Evolutionary conservation across 257 asterid species (phyloP).

Genomic region (Mitragyna speciosa): DNA sequence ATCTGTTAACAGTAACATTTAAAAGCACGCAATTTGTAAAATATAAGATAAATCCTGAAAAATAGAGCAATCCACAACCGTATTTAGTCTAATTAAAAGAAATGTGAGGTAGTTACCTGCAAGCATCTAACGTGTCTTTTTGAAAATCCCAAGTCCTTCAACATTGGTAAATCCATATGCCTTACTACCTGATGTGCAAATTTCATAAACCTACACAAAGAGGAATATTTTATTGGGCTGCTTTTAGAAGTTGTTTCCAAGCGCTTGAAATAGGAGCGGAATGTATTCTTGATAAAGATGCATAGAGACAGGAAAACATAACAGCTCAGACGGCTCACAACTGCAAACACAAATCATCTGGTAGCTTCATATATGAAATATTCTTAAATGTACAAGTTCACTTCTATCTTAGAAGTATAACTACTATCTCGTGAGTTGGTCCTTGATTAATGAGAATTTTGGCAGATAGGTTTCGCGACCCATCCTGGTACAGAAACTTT

Average conservation of each 20-base stretch:
- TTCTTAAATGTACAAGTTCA: neutral
- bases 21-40: constrained; percentile 3
- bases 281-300: neutral
- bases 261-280: neutral
- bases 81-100: too few relatives aligned
- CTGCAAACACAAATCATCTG: neutral
- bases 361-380: neutral
- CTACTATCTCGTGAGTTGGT: neutral
- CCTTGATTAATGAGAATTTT: too few relatives aligned
- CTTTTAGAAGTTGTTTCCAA: neutral
- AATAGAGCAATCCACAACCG: neutral
- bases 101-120: constrained; percentile 45
- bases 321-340: neutral
- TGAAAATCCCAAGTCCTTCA: constrained; percentile 68
- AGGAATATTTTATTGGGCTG: neutral
- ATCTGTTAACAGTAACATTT: constrained; percentile 36
- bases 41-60: neutral
- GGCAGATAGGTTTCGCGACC: neutral
- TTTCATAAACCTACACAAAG: constrained; percentile 33
- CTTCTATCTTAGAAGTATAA: neutral
- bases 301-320: neutral
- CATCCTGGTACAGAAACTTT: too few relatives aligned
- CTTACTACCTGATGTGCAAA: constrained; percentile 36
- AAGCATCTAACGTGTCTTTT: constrained; percentile 54
- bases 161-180: constrained; percentile 45